Conservation (phyloP, 768 basidiomycete genomes). For the Termitomyces sp. region DNA sequence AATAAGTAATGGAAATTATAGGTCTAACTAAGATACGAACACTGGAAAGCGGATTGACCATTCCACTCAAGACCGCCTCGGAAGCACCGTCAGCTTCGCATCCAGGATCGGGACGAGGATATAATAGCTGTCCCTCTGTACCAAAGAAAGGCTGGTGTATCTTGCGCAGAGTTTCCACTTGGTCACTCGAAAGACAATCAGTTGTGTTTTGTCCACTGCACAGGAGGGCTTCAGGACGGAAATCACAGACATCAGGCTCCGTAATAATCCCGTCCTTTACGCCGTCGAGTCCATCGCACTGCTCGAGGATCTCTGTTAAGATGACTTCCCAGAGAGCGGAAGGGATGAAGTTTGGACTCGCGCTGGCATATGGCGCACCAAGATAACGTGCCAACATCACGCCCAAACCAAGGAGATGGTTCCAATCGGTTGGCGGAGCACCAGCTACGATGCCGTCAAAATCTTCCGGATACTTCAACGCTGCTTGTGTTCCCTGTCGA, state of each 20-base stretch:
- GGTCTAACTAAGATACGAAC: not conserved
- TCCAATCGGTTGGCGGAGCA: not conserved
- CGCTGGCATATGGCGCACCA: not conserved
- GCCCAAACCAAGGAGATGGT: not conserved
- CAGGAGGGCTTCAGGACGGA: slow-evolving; percentile 1
- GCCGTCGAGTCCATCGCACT: slow-evolving; percentile 3
- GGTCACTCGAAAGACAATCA: not conserved
- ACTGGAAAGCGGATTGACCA: not conserved
- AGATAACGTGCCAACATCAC: slow-evolving; percentile 1
- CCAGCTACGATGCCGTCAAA: not conserved
- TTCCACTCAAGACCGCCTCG: not conserved
- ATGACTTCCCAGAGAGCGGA: not conserved
- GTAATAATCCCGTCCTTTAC: slow-evolving; percentile 2
- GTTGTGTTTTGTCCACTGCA: not conserved
- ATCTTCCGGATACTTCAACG: not conserved
- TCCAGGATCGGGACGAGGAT: slow-evolving; percentile 5
- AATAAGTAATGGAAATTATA: not conserved
- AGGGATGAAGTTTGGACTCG: not conserved
- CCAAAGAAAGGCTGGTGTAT: slow-evolving; percentile 1
- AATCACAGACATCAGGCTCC: slow-evolving; percentile 1
- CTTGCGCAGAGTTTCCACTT: not conserved
- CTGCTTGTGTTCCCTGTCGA: slow-evolving; percentile 7
- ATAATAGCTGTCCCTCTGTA: not conserved
- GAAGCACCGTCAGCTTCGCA: not conserved
- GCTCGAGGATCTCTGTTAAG: not conserved